phyloP scores from a whole-genome alignment of 2,329 filamentous ascomycete species.

The Myrmaecium sp. region DNA sequence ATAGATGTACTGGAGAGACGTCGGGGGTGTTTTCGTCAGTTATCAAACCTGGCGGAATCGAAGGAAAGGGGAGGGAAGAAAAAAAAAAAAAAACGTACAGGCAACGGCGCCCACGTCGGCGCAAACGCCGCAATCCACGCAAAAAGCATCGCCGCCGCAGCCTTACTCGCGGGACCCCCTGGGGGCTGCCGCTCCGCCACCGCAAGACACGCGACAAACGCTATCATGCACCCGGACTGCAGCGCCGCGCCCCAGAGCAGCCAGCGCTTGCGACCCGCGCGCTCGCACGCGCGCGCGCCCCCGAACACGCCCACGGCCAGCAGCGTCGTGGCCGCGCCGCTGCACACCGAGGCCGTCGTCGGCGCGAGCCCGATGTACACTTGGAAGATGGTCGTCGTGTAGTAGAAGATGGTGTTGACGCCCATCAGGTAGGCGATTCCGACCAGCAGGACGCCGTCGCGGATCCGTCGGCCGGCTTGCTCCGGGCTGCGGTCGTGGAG shows the following conservation, averaged over 20 bases:
- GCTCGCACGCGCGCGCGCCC: slow-evolving; percentile 12
- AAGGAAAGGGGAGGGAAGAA: not conserved
- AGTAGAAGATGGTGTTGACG: slow-evolving; percentile 26
- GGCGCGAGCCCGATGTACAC: slow-evolving; percentile 13
- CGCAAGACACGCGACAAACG: slow-evolving; percentile 12
- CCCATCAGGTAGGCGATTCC: slow-evolving; percentile 25
- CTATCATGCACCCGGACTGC: slow-evolving; percentile 13
- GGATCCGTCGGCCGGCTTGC: slow-evolving; percentile 13
- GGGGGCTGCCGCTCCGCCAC: not conserved
- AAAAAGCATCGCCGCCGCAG: slow-evolving; percentile 16
- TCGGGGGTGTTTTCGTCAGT: not conserved
- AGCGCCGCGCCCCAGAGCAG: slow-evolving; percentile 10
- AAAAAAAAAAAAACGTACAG: slow-evolving; percentile 7
- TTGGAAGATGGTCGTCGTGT: slow-evolving; percentile 24
- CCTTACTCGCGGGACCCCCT: slow-evolving; percentile 7
- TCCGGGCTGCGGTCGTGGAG: slow-evolving; percentile 7
- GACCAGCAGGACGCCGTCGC: slow-evolving; percentile 22
- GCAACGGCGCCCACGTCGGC: slow-evolving; percentile 13
- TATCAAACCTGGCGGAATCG: not conserved
- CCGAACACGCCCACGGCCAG: slow-evolving; percentile 11
- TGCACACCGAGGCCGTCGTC: slow-evolving; percentile 9
- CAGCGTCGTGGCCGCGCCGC: slow-evolving; percentile 12
- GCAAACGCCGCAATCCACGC: slow-evolving; percentile 15
- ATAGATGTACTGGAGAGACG: slow-evolving; percentile 12
- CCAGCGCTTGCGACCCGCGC: slow-evolving; percentile 13